phyloP scores from a whole-genome alignment of 1,139 yeast genomes.

The Kazachstania sp. region DNA sequence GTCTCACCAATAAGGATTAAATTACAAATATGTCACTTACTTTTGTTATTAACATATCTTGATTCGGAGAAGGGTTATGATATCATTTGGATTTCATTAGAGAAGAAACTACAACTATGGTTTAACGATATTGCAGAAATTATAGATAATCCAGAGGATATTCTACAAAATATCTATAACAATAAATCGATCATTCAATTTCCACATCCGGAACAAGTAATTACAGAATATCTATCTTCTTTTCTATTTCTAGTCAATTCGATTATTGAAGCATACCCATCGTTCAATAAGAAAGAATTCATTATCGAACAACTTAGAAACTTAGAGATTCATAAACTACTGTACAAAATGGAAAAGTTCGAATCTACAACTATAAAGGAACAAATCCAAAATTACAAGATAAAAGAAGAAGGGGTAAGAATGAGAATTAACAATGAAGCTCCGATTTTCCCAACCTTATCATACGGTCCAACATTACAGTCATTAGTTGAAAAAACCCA shows the following conservation, averaged over 20 bases:
- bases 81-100: constrained; percentile 10
- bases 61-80: constrained; percentile 18
- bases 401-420: constrained; percentile 10
- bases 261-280: constrained; percentile 20
- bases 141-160: constrained; percentile 6
- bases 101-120: constrained; percentile 9
- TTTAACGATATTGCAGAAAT: constrained; percentile 6
- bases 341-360: constrained; percentile 7
- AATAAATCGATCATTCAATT: not conserved
- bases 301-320: constrained; percentile 15
- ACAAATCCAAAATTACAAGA: constrained; percentile 24
- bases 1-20: constrained; percentile 12
- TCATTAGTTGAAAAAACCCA: constrained; percentile 16
- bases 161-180: not conserved
- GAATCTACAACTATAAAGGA: constrained; percentile 10
- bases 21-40: constrained; percentile 18
- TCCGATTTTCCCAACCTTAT: constrained; percentile 8
- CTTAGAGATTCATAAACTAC: constrained; percentile 16
- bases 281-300: constrained; percentile 12
- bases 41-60: constrained; percentile 20
- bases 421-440: constrained; percentile 5
- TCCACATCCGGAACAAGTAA: constrained; percentile 4
- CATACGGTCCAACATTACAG: constrained; percentile 18
- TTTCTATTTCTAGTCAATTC: constrained; percentile 21
- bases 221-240: constrained; percentile 13